phyloP scores from a whole-genome alignment of 108 stramenopile species.

The Parmales sp. region DNA sequence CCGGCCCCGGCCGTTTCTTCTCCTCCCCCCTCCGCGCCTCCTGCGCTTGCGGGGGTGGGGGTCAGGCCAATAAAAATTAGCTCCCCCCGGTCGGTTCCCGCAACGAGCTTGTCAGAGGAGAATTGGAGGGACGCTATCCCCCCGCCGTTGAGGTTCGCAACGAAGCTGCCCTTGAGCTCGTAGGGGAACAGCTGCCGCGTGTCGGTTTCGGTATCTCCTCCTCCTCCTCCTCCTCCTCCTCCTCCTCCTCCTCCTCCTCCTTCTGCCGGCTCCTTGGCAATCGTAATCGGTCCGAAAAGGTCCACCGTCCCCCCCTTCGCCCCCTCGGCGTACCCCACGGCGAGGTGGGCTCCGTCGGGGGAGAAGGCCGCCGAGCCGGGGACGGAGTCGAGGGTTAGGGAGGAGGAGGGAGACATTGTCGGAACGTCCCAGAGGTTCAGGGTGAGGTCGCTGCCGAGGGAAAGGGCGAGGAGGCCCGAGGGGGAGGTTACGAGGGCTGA shows the following conservation, averaged over 20 bases:
- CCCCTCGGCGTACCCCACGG: slow-evolving; percentile 20
- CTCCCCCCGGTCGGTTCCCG: neutral
- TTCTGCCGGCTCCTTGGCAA: neutral
- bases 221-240: too few species aligned
- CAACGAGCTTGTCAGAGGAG: neutral
- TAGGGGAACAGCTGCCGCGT: too few species aligned
- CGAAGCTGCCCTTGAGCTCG: slow-evolving; percentile 3
- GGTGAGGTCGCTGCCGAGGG: slow-evolving; percentile 39
- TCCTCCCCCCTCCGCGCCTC: too few species aligned
- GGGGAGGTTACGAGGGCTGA: slow-evolving; percentile 29
- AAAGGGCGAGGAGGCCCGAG: slow-evolving; percentile 28
- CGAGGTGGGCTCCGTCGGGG: slow-evolving; percentile 20
- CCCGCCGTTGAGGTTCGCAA: neutral
- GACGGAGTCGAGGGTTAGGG: slow-evolving; percentile 3
- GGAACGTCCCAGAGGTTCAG: slow-evolving; percentile 35
- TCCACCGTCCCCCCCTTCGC: neutral
- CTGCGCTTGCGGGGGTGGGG: too few species aligned
- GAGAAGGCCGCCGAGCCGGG: slow-evolving; percentile 22
- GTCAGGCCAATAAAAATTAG: neutral
- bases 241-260: too few species aligned
- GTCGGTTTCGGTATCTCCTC: too few species aligned
- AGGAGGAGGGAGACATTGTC: neutral
- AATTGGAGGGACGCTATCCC: neutral
- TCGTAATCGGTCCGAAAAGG: neutral
- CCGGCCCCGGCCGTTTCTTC: too few species aligned